Conservation (phyloP, 495 filamentous ascomycete species). For the Penicillium mononematosum region DNA sequence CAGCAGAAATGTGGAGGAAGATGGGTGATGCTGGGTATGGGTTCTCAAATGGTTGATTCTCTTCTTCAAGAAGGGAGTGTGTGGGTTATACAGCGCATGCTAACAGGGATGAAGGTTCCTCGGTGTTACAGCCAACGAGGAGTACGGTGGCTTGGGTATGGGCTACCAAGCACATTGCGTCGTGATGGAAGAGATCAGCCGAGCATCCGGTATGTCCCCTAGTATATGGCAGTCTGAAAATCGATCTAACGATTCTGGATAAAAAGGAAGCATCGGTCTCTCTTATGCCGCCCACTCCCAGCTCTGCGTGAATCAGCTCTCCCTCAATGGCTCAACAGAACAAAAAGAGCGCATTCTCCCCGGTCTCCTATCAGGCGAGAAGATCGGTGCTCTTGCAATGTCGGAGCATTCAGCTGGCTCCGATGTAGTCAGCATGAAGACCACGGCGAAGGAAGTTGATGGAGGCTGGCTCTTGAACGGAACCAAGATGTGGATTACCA, state of each 20-base stretch:
- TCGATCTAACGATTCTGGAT: not conserved
- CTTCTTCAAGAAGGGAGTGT: not conserved
- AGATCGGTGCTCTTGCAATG: conserved; percentile 92
- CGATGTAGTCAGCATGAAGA: conserved; percentile 96
- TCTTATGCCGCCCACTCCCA: conserved; percentile 96
- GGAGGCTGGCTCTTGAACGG: conserved; percentile 86
- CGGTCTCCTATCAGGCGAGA: conserved; percentile 74
- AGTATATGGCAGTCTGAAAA: not conserved
- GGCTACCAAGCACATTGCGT: conserved; percentile 97
- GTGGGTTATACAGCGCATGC: not conserved
- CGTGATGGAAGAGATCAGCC: conserved; percentile 87
- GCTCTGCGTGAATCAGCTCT: conserved; percentile 94
- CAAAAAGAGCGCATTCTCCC: conserved; percentile 84
- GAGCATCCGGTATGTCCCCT: conserved; percentile 53
- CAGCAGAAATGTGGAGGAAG: conserved; percentile 88
- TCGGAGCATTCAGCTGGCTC: conserved; percentile 86
- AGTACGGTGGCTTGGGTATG: conserved; percentile 85
- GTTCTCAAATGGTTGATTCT: not conserved
- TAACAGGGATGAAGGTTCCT: conserved; percentile 57
- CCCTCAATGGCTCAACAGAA: conserved; percentile 74
- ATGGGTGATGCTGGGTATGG: conserved; percentile 75
- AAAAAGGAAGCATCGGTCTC: conserved; percentile 77
- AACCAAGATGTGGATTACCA: conserved; percentile 99
- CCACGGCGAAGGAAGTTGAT: conserved; percentile 71
- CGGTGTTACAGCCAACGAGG: conserved; percentile 91